These are phyloP conservation scores for Amanita brunnescens DNA, from an alignment of 768 basidiomycete genomes.

Conservation along the genomic window DNA sequence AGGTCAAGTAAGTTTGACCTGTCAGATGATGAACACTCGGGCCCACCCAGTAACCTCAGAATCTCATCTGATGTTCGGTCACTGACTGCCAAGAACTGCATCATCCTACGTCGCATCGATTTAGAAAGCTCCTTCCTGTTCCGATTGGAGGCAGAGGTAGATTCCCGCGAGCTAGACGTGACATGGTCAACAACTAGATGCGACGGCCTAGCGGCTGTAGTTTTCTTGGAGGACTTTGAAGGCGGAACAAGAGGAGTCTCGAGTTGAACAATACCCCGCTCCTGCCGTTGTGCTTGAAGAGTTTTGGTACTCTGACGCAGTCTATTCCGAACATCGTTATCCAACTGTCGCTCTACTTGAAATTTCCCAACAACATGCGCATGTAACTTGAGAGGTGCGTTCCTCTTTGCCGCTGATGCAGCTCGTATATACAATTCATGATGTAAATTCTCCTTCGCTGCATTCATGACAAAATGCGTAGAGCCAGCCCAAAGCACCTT, in stretches of 20 bases:
- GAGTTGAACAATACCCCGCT: slow-evolving; percentile 41
- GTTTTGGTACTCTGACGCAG: slow-evolving; percentile 34
- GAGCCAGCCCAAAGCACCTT: slow-evolving; percentile 65
- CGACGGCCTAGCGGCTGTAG: background rate
- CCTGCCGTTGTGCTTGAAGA: slow-evolving; percentile 31
- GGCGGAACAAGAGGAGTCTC: slow-evolving; percentile 32
- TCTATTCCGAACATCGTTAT: slow-evolving; percentile 32
- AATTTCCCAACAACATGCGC: slow-evolving; percentile 72
- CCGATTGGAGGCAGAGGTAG: slow-evolving; percentile 19
- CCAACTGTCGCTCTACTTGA: slow-evolving; percentile 55
- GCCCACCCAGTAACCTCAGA: slow-evolving; percentile 37
- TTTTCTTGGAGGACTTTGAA: slow-evolving; percentile 27
- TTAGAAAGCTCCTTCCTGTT: slow-evolving; percentile 14
- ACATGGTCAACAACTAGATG: background rate
- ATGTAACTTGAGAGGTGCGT: slow-evolving; percentile 60
- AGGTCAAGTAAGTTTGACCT: slow-evolving; percentile 38
- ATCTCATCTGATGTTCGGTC: slow-evolving; percentile 44
- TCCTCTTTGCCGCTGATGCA: slow-evolving; percentile 46
- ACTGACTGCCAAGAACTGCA: slow-evolving; percentile 43
- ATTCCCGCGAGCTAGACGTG: background rate
- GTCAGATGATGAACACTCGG: slow-evolving; percentile 21
- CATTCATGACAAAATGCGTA: slow-evolving; percentile 51
- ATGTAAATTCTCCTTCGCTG: slow-evolving; percentile 41
- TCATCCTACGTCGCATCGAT: slow-evolving; percentile 33
- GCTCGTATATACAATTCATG: slow-evolving; percentile 72